phyloP scores from a whole-genome alignment of 208 protist species.

The Wallacemonas sp. region DNA sequence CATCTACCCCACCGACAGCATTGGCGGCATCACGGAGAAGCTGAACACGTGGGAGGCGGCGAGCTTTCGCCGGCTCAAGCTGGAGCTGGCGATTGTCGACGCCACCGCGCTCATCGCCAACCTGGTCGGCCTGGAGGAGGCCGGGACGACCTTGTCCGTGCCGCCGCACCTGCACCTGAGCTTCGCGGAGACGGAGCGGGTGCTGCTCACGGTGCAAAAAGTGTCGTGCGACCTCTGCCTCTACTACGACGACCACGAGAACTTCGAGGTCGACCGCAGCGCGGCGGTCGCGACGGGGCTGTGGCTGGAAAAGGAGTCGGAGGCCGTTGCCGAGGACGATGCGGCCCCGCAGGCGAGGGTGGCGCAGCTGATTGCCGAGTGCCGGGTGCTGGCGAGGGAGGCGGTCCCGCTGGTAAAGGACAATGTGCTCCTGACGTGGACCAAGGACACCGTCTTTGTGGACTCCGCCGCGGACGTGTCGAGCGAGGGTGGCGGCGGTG shows the following conservation, averaged over 20 bases:
- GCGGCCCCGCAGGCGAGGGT: background rate
- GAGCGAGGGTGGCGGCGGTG: background rate
- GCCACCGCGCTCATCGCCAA: conserved; percentile 49
- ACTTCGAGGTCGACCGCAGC: background rate
- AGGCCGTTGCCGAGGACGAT: conserved; percentile 10
- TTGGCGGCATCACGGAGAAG: conserved; percentile 70
- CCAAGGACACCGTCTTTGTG: conserved; percentile 30
- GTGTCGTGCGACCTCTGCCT: conserved; percentile 56
- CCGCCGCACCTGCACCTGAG: conserved; percentile 57
- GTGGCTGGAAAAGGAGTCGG: conserved; percentile 8
- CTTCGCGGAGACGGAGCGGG: conserved; percentile 28
- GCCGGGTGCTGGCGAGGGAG: conserved; percentile 32
- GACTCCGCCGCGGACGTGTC: conserved; percentile 23
- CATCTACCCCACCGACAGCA: conserved; percentile 73
- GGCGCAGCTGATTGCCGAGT: conserved; percentile 37
- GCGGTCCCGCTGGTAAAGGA: conserved; percentile 37
- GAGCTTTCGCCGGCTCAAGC: conserved; percentile 74
- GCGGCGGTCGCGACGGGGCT: background rate
- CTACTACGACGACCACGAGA: conserved; percentile 30
- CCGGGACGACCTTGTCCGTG: conserved; percentile 26
- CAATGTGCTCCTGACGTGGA: conserved; percentile 41
- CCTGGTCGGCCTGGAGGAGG: conserved; percentile 54
- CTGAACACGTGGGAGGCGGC: conserved; percentile 73
- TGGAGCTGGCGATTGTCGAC: conserved; percentile 84
- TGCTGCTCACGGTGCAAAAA: conserved; percentile 67